Base-by-base conservation (phyloP, 2,329 filamentous ascomycete species). In the Claviceps purpurea region DNA sequence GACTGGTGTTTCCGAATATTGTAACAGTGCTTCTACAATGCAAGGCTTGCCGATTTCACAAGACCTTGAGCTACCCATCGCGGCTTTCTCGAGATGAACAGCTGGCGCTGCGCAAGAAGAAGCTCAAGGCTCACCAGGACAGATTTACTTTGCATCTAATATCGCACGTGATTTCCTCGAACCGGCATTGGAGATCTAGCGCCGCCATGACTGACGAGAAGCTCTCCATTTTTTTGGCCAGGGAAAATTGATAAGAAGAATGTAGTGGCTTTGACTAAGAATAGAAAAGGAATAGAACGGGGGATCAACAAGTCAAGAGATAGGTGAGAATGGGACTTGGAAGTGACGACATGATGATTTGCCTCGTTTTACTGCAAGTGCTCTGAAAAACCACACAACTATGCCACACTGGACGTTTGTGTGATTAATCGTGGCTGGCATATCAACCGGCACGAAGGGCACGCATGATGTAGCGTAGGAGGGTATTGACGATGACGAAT, bases 11-110 rank as follows among this genome's bases (percentile, higher is more conserved):
- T 48, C 59, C 75, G 6, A 71, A 68, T 54, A 68, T 75, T 16
- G 65, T 70, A 2, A 72, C 71, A 0, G 62, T 72, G 2, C 57
- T 75, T 75, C 0, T 73, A 74, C 56, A 64, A 69, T 38, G 66
- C 62, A 10, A 62, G 65, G 2, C 56, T 72, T 14, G 59, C 61
- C 16, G 65, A 68, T 10, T 73, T 72, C 55, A 74, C 18, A 61
- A 65, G 11, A 59, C 68, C 2, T 57, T 73, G 8, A 66, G 54
- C 51, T 66, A 67, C 42, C 52, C 59, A 13, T 38, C 50, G 7
- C 56, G 57, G 11, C 54, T 59, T 7, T 60, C 59, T 1, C 62
- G 65, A 38, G 59, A 62, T 14, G 63, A 67, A n/a, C 66, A 67
- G 50, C 62, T 65, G 13, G 54, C 53, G 22, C 50, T 57, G 1